Conservation (phyloP, 2,329 filamentous ascomycete genomes). For the Penicillium sp. region DNA sequence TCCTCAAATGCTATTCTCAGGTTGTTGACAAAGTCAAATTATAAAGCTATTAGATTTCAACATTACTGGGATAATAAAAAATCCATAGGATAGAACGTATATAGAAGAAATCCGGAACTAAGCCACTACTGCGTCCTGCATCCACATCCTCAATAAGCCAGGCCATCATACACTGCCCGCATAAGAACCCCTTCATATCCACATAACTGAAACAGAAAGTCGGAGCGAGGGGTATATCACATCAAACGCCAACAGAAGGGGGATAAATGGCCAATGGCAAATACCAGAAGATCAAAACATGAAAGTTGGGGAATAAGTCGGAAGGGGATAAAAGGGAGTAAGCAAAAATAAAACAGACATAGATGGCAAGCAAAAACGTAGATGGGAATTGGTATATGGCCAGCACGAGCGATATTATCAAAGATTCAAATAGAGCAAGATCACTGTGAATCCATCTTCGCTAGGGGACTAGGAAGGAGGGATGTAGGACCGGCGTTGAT, state of each 20-base stretch:
- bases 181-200: constrained; percentile 14
- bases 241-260: constrained; percentile 34
- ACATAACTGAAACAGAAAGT: constrained; percentile 23
- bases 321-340: background rate
- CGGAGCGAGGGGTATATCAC: constrained; percentile 42
- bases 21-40: background rate
- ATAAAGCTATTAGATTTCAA: background rate
- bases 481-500: constrained; percentile 26
- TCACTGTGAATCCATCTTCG: constrained; percentile 24
- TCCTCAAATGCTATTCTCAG: background rate
- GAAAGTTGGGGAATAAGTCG: constrained; percentile 6
- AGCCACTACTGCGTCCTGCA: constrained; percentile 5
- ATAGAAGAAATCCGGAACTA: constrained; percentile 4
- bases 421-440: background rate
- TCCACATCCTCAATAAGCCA: constrained; percentile 10
- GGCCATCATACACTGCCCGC: constrained; percentile 16
- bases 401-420: background rate
- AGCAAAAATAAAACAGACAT: background rate
- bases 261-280: background rate
- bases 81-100: background rate
- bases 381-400: background rate
- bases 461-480: constrained; percentile 29
- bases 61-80: background rate
- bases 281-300: constrained; percentile 7
- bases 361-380: background rate